phyloP scores from a whole-genome alignment of 1,284 basidiomycete species.

The Bondarzewia mesenterica region DNA sequence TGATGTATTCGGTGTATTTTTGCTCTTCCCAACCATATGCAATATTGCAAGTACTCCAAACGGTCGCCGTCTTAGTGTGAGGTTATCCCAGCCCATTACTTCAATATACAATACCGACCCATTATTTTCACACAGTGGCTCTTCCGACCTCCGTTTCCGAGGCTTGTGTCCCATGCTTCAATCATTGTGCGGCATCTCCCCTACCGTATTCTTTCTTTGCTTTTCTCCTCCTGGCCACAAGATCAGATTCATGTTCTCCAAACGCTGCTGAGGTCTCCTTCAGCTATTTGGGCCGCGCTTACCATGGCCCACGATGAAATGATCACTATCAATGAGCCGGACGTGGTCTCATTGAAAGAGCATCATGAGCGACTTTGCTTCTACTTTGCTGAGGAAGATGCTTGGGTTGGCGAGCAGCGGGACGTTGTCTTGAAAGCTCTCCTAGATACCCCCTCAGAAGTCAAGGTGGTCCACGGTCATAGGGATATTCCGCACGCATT shows the following conservation, averaged over 20 bases:
- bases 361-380: constrained; percentile 43
- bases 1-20: constrained; percentile 30
- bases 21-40: constrained; percentile 53
- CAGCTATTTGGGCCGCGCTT: constrained; percentile 37
- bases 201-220: constrained; percentile 15
- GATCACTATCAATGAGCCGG: constrained; percentile 40
- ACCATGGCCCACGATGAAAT: constrained; percentile 60
- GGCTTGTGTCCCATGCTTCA: constrained; percentile 31
- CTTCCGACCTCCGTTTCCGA: constrained; percentile 37
- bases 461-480: constrained; percentile 34
- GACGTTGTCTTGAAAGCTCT: constrained; percentile 31
- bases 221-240: constrained; percentile 35
- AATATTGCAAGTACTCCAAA: constrained; percentile 50
- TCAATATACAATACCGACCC: not conserved
- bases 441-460: constrained; percentile 22
- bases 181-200: constrained; percentile 24
- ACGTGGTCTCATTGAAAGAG: constrained; percentile 30
- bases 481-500: constrained; percentile 52
- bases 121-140: constrained; percentile 32
- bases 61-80: constrained; percentile 33
- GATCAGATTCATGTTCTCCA: constrained; percentile 38
- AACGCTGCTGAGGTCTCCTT: constrained; percentile 37
- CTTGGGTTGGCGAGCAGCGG: constrained; percentile 50
- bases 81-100: constrained; percentile 7
- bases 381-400: constrained; percentile 48